Evolutionary conservation across 1,139 yeast species (phyloP).

Genomic region (Candida sanyaensis): DNA sequence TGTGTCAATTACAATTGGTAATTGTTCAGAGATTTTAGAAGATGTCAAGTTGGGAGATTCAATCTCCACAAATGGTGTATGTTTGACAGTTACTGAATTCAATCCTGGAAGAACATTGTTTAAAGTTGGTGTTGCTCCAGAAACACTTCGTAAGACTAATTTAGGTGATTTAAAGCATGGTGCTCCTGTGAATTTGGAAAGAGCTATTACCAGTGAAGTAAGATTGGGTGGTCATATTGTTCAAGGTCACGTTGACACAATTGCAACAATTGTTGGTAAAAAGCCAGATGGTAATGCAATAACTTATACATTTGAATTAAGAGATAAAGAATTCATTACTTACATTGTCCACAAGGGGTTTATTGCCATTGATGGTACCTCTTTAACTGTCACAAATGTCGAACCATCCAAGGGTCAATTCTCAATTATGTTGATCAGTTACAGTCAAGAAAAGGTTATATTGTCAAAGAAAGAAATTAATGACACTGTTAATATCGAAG

Average conservation of each 20-base stretch:
- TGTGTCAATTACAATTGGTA: conserved; percentile 65
- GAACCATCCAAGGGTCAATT: conserved; percentile 59
- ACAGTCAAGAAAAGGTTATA: conserved; percentile 83
- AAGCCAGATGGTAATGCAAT: conserved; percentile 77
- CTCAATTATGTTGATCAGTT: conserved; percentile 87
- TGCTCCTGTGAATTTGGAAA: conserved; percentile 76
- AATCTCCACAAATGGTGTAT: conserved; percentile 85
- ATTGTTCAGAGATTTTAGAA: conserved; percentile 61
- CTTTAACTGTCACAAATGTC: conserved; percentile 85
- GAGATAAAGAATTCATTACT: conserved; percentile 63
- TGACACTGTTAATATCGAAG: conserved; percentile 82
- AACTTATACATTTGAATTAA: conserved; percentile 69
- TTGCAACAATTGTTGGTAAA: conserved; percentile 62
- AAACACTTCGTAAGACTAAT: conserved; percentile 81
- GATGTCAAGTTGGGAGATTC: conserved; percentile 95
- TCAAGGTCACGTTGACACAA: conserved; percentile 95
- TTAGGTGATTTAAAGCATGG: conserved; percentile 63
- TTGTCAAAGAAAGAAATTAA: conserved; percentile 67
- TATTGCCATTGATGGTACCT: conserved; percentile 88
- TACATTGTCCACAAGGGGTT: conserved; percentile 94
- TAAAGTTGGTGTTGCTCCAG: conserved; percentile 93
- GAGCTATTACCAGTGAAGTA: conserved; percentile 82
- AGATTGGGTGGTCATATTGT: conserved; percentile 97
- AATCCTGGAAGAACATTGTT: conserved; percentile 50
- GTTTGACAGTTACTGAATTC: conserved; percentile 93